These are phyloP conservation scores for Solanum lycopersicoides DNA, from an alignment of 257 asterid genomes.

Conservation along the genomic window DNA sequence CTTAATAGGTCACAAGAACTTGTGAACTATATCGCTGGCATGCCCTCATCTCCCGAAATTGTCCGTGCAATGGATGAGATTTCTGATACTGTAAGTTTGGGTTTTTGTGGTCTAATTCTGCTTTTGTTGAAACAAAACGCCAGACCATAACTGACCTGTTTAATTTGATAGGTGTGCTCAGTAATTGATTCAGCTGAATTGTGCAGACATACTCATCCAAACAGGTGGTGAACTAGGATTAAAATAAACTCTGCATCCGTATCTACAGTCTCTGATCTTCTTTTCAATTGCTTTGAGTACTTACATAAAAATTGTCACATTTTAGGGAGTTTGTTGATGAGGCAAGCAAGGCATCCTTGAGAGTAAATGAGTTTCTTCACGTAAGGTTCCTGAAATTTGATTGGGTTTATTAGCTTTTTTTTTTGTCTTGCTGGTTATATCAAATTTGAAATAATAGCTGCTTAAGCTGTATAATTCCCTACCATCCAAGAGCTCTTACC, in stretches of 20 bases:
- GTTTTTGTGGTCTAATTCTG: background rate
- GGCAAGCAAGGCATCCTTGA: slow-evolving; percentile 84
- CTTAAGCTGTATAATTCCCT: background rate
- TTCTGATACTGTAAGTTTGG: slow-evolving; percentile 63
- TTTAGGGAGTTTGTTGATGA: slow-evolving; percentile 68
- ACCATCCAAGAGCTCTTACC: background rate
- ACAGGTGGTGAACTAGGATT: slow-evolving; percentile 42
- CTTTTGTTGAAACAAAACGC: background rate
- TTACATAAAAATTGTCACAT: background rate
- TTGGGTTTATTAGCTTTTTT: slow-evolving; percentile 9
- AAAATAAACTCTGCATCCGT: background rate
- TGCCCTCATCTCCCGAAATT: slow-evolving; percentile 79
- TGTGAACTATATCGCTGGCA: slow-evolving; percentile 49
- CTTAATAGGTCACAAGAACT: slow-evolving; percentile 77
- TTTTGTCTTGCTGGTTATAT: background rate
- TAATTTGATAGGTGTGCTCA: slow-evolving; percentile 67
- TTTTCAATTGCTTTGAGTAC: background rate
- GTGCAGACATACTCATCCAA: slow-evolving; percentile 95
- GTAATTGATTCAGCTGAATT: slow-evolving; percentile 89
- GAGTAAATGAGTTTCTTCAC: slow-evolving; percentile 74
- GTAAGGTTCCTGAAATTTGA: slow-evolving; percentile 54
- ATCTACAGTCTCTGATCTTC: background rate
- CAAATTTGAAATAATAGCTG: background rate
- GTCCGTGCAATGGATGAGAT: slow-evolving; percentile 83
- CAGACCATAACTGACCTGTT: background rate